phyloP scores from a whole-genome alignment of 805 yeast genomes.

The Candida incommunis region DNA sequence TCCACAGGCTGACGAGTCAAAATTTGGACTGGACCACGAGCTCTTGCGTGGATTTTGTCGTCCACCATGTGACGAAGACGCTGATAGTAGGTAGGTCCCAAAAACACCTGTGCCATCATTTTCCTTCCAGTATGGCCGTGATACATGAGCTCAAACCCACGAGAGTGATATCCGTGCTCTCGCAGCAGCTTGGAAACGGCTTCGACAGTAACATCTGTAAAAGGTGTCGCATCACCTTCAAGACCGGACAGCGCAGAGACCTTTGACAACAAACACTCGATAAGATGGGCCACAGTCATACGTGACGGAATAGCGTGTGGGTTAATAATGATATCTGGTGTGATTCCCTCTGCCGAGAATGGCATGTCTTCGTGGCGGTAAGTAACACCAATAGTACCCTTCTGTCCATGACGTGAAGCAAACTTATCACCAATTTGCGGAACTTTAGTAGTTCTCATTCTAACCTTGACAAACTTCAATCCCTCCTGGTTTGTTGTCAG shows the following conservation, averaged over 20 bases:
- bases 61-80: conserved; percentile 98
- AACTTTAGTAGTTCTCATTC: conserved; percentile 97
- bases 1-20: conserved; percentile 97
- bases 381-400: conserved; percentile 99
- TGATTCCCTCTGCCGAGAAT: conserved; percentile 86
- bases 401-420: conserved; percentile 99
- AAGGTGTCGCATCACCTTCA: conserved; percentile 99
- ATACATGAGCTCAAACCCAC: conserved; percentile 98
- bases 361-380: conserved; percentile 99
- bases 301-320: conserved; percentile 99
- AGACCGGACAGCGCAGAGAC: conserved; percentile 89
- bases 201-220: conserved; percentile 96
- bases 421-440: conserved; percentile 99
- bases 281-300: conserved; percentile 99
- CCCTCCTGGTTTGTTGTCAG: conserved; percentile 98
- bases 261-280: conserved; percentile 91
- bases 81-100: conserved; percentile 99
- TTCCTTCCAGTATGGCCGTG: conserved; percentile 98
- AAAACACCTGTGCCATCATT: conserved; percentile 94
- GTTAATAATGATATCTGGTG: conserved; percentile 92
- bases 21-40: conserved; percentile 97
- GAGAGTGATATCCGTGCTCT: conserved; percentile 92
- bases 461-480: conserved; percentile 88
- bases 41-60: conserved; percentile 97
- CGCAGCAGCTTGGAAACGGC: conserved; percentile 85